A percentile compares a stretch with the other conserved stretches of the same genome.
Conservation (phyloP, 2,329 filamentous ascomycete genomes). For the Fusarium redolens region DNA sequence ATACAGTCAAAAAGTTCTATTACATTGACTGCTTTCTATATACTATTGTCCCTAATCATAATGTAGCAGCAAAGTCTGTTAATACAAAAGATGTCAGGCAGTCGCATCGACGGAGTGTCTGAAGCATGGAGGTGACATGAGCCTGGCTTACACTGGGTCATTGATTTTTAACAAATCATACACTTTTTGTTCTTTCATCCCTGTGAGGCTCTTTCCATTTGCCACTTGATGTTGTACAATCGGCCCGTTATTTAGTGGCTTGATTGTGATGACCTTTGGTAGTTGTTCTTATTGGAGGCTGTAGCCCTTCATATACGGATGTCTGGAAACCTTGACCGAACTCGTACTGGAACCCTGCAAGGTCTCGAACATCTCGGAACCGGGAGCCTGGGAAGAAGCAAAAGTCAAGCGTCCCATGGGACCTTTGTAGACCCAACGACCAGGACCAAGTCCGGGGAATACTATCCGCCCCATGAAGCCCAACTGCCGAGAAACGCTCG, state of each 20-base stretch:
- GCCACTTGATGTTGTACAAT: not conserved
- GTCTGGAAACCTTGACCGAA: too few species aligned
- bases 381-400: not conserved
- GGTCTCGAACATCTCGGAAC: not conserved
- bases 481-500: not conserved
- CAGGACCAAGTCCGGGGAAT: not conserved
- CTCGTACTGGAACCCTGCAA: not conserved
- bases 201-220: not conserved
- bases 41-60: too few species aligned
- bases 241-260: not conserved
- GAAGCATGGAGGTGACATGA: too few species aligned
- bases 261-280: not conserved
- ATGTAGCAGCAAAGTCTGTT: too few species aligned
- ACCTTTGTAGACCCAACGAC: not conserved
- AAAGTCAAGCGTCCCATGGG: not conserved
- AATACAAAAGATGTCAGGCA: too few species aligned
- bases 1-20: too few species aligned
- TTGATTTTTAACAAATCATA: too few species aligned
- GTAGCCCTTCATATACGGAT: too few species aligned
- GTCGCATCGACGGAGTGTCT: too few species aligned
- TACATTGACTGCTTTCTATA: too few species aligned
- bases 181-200: not conserved
- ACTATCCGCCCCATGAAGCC: not conserved
- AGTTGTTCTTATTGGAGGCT: not conserved
- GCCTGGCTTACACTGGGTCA: too few species aligned